Evolutionary conservation across 495 filamentous ascomycete genomes (phyloP), one percentile per base, ranked within the genome.

Genomic region (Neurospora sp.): DNA sequence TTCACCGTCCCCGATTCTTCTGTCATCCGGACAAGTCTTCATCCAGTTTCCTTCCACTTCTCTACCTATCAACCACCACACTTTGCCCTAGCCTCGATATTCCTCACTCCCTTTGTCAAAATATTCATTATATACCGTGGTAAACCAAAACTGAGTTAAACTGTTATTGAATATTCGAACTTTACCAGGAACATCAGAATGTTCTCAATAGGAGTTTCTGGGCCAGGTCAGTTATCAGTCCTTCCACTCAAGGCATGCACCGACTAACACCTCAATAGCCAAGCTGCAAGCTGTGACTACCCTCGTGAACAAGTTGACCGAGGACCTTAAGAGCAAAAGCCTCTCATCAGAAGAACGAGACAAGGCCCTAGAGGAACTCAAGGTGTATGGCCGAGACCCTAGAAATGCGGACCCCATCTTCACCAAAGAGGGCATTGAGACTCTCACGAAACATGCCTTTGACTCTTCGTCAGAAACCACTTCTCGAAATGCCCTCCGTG

Each of bases 321-420:
- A 86, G 69, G 90, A 94, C 78, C 79, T 92, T 6, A 74, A 84
- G 69, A 84, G 87, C 37, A 84, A 83, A 59, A 85, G 76, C 8
- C 84, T 93, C 27, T 81, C 82, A 2, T 79, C 89, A 69, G 78
- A 88, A 94, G 92, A 93, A 79, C 84, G 88, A 72, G 81, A 88
- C 83, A 80, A 85, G 14, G 80, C 82, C 14, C 88, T 98, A 9
- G 88, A 94, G 72, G 87, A 92, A 72, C 82, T 97, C 42, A 96
- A 96, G 78, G 85, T 94, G 72, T 89, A 92, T 78, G 91, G 93
- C 20, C 91, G 93, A 12, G 88, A 90, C 76, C 88, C 90, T 10
- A 83, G 83, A 71, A 85, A 91, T 81, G 89, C 93, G 40, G 92
- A 89, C 69, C 90, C 93, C 7, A 93, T 98, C 39, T 97, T 94